These are phyloP conservation scores for Cystofilobasidium capitatum DNA, from an alignment of 768 basidiomycete species.

Conservation along the genomic window DNA sequence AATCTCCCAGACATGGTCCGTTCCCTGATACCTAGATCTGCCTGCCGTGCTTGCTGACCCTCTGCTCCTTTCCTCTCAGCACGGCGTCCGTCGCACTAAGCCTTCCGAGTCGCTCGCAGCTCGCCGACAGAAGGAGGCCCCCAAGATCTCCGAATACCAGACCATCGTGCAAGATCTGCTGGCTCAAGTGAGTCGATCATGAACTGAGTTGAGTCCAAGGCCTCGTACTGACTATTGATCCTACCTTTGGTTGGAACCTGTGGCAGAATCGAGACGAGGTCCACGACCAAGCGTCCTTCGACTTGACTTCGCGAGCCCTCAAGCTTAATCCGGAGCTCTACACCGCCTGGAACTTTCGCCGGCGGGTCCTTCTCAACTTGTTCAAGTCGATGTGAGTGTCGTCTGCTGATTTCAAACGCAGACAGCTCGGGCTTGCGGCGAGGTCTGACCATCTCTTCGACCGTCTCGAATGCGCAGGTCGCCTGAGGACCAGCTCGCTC, in stretches of 20 bases:
- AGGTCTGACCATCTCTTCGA: too few relatives aligned
- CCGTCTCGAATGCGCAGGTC: neutral
- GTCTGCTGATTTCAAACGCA: slow-evolving; percentile 42
- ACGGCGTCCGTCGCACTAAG: slow-evolving; percentile 40
- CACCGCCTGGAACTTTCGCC: slow-evolving; percentile 89
- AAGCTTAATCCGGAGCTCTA: slow-evolving; percentile 89
- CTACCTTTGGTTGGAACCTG: neutral
- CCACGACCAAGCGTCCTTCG: slow-evolving; percentile 63
- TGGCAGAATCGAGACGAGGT: slow-evolving; percentile 59
- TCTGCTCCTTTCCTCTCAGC: slow-evolving; percentile 30
- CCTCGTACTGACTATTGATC: neutral
- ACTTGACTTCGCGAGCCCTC: slow-evolving; percentile 65
- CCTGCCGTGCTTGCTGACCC: too few relatives aligned
- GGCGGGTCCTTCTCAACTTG: slow-evolving; percentile 60
- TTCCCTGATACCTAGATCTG: too few relatives aligned
- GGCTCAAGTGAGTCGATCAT: slow-evolving; percentile 47
- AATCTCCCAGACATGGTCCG: neutral
- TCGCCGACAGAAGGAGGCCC: slow-evolving; percentile 57
- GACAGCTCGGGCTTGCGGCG: too few relatives aligned
- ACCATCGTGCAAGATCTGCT: slow-evolving; percentile 56
- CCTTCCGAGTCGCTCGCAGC: slow-evolving; percentile 59
- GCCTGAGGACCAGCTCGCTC: slow-evolving; percentile 45
- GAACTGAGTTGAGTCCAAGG: slow-evolving; percentile 11
- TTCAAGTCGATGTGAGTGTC: slow-evolving; percentile 33
- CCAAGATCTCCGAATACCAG: slow-evolving; percentile 68